These are phyloP conservation scores for Diaporthe velutina DNA, from an alignment of 2,329 filamentous ascomycete species.

Conservation along the genomic window DNA sequence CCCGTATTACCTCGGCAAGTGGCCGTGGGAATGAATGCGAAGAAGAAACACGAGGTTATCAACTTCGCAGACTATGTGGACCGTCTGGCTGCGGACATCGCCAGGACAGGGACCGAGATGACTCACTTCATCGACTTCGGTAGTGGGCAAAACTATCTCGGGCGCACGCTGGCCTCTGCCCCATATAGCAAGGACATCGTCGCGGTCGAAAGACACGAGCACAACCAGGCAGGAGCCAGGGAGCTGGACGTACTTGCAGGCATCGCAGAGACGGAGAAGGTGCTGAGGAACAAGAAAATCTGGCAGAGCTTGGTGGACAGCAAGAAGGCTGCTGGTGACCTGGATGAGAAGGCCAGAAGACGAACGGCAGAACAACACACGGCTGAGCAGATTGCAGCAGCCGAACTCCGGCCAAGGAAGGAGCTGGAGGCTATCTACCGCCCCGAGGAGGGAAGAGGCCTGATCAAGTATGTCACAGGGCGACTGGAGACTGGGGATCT, in stretches of 20 bases:
- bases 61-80: conserved; percentile 91
- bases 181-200: conserved; percentile 91
- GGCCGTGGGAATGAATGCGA: conserved; percentile 92
- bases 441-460: conserved; percentile 73
- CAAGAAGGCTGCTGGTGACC: conserved; percentile 55
- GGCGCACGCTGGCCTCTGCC: conserved; percentile 84
- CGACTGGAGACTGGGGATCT: conserved; percentile 81
- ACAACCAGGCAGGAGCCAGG: conserved; percentile 88
- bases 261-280: conserved; percentile 77
- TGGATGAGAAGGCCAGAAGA: conserved; percentile 55
- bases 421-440: conserved; percentile 66
- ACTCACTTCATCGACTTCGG: conserved; percentile 96
- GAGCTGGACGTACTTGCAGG: conserved; percentile 87
- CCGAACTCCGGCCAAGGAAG: conserved; percentile 64
- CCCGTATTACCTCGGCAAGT: conserved; percentile 77
- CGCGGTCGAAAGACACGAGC: conserved; percentile 88
- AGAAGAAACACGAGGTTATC: conserved; percentile 94
- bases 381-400: conserved; percentile 47
- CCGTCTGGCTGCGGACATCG: conserved; percentile 68
- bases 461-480: conserved; percentile 83
- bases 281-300: conserved; percentile 87
- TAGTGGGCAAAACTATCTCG: conserved; percentile 96
- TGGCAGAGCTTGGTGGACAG: conserved; percentile 68
- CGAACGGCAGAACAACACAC: conserved; percentile 49
- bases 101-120: conserved; percentile 69